Evolutionary conservation across 345 rosid genomes (phyloP).

Genomic region (Carallia brachiata): DNA sequence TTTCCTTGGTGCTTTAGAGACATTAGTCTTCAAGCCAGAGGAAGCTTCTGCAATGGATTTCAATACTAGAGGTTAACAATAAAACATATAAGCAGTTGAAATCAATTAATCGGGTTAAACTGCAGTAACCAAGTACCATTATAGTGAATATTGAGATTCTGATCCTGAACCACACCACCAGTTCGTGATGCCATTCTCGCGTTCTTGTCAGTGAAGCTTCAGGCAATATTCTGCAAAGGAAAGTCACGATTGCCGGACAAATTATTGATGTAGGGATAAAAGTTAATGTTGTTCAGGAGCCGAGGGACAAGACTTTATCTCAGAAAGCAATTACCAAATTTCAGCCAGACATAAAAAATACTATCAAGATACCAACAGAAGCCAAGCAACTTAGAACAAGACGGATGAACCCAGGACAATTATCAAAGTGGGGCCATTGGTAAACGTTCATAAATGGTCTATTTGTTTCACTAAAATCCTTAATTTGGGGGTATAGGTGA

Average conservation of each 20-base stretch:
- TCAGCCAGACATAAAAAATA: too few species aligned
- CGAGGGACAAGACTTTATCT: too few species aligned
- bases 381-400: too few species aligned
- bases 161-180: conserved; percentile 41
- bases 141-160: conserved; percentile 33
- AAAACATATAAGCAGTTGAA: neutral
- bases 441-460: too few species aligned
- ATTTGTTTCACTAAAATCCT: too few species aligned
- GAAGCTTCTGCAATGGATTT: conserved; percentile 26
- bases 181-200: conserved; percentile 36
- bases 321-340: neutral
- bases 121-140: conserved; percentile 18
- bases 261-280: neutral
- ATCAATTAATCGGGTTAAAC: neutral
- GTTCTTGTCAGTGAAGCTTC: neutral
- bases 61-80: neutral
- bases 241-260: neutral
- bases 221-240: conserved; percentile 12
- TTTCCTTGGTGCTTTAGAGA: conserved; percentile 31
- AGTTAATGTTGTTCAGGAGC: too few species aligned
- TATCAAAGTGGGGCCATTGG: too few species aligned
- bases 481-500: too few species aligned
- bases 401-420: too few species aligned
- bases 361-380: too few species aligned
- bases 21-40: conserved; percentile 30